Base-by-base conservation (phyloP, 1,284 basidiomycete genomes). In the Grifola frondosa region DNA sequence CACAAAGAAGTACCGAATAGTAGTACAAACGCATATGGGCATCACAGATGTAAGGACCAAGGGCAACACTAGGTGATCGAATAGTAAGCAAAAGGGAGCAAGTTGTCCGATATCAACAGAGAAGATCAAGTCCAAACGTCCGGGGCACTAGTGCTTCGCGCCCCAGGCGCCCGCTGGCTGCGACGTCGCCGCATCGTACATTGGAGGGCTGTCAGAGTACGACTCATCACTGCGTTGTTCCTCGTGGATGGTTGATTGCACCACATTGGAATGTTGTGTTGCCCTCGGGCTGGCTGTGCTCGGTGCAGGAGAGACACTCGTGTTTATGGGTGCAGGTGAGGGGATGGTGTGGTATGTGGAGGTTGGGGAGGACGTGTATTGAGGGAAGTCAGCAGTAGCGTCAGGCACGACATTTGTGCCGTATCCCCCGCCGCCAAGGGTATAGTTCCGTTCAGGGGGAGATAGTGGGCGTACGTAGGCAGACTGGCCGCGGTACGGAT, bases 171-270 rank as follows among this genome's bases (percentile, higher is more conserved):
- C 75, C 36, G 71, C 64, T 17, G 70, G 58, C 46, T 67, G 67
- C n/a, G 75, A 61, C n/a, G 65, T 59, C 25, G 74, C 74, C 12
- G 70, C 67, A 22, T 85, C 84, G 58, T 87, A 87, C 43, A 67
- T 69, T 16, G 84, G 84, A 12, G 84, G 84, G 28, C 64, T 73
- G 30, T 85, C 83, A 15, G 75, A 63, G 46, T 76, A 70, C 46
- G 56, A 50, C 48, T 42, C 44, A 16, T 55, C 26, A 26, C 55
- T 48, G 29, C 69, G 64, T 15, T 47, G 39, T 32, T 41, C 42
- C 22, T 46, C 48, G 22, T 52, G 37, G 19, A 50, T 25, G 4
- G 53, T 46, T 30, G 61, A 55, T 44, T 53, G n/a, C 37, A 54
- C 44, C 16, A 51, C 30, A 6, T 44, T 42, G 20, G 46, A 49